Base-by-base conservation (phyloP, 1,284 basidiomycete species). In the Naganishia albida region DNA sequence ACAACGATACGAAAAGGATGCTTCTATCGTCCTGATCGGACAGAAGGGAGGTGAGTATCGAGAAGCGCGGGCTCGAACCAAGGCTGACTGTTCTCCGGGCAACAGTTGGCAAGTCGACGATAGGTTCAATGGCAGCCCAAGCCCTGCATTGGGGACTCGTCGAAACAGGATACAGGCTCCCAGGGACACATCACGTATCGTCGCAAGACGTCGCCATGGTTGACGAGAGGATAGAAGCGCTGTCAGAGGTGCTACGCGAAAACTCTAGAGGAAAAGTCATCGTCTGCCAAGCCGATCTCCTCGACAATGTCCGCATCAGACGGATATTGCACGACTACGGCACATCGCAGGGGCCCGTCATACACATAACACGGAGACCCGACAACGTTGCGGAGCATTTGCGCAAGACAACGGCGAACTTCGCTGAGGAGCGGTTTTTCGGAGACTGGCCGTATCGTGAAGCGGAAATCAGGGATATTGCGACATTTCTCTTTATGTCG, bases 341-440 rank as follows among this genome's bases (percentile, higher is more conserved):
- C 3, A 78, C 75, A 40, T 77, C 80, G 40, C 80, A 78, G 38
- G 85, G 85, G 0, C 84, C 85, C 0, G 85, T 89, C 23, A 85
- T 89, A 28, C 83, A 88, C 75, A 81, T 89, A 48, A 81, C 83
- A 18, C 81, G 88, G 20, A 83, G 85, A 69, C 77, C 86, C 23
- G 82, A 85, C 64, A 84, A 86, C 66, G 83, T 89, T 46, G 81
- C 87, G 48, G 77, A 82, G 44, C 94, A 92, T 75, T 84, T 96
- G 26, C 83, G 85, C 23, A 82, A 80, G 38, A 60, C 43, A 16
- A 40, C 30, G 13, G 13, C 28, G 26, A 46, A 38, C 38, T 60
- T 50, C 40, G 57, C 49, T 16, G 46, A 39, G 25, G 46, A 50
- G 18, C 46, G 34, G 3, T 60, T 60, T n/a, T 48, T 23, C 23